Evolutionary conservation across 148 eudicot species (phyloP), one percentile per base, ranked within the genome.

Genomic region (Gaultheria prostrata): DNA sequence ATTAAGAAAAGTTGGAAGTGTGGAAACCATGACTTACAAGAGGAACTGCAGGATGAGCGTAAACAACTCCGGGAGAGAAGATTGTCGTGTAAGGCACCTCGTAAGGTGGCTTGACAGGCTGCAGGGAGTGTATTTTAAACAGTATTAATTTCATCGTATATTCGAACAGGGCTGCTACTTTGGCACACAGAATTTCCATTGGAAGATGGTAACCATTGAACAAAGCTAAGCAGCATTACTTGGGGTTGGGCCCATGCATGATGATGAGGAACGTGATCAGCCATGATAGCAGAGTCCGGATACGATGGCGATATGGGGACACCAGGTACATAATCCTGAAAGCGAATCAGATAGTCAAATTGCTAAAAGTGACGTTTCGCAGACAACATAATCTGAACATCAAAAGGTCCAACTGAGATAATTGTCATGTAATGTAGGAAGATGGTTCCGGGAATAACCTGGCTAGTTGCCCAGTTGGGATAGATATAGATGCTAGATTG

Each of bases 391-490:
- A 26, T 49, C 46, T 48, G 24, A 81, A 46, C 15, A 11, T 65
- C 6, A 24, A 28, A 20, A 81, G 26, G 14, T 4, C 43, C 43
- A 39, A 39, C 3, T 39, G 28, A 48, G 28, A 6, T 67, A 6
- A 48, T 45, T 46, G 0, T 43, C 9, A 1, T 45, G 54, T n/a
- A n/a, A 43, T 39, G 45, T 6, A 45, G 56, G 45, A 56, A 56
- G 48, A 78, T 78, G 73, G 3, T 61, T 20, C 14, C 72, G 3
- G 51, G 48, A 49, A 80, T 76, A 70, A 91, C 94, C 91, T 92
- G 94, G 24, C 88, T 89, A 84, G 91, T 86, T 76, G 88, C 89
- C 94, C 92, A 92, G 81, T 90, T 91, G 81, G 91, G 92, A 85
- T 85, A 88, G 32, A 87, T 88, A 84, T 92, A 90, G 63, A 84